Conservation (phyloP, 257 asterid species). For the Perilla frutescens region DNA sequence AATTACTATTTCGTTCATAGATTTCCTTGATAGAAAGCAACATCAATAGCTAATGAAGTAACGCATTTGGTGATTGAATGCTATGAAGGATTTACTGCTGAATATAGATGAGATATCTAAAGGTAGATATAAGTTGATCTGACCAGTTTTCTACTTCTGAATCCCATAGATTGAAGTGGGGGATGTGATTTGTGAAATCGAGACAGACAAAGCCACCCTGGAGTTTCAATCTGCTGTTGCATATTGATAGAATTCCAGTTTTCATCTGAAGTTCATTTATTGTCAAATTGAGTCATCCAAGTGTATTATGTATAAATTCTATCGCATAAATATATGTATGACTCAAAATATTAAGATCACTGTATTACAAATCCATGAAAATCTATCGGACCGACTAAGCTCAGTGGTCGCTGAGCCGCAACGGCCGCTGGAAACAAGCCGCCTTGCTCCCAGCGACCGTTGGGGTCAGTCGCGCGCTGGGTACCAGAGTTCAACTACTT, state of each 20-base stretch:
- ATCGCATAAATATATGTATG: constrained; percentile 1
- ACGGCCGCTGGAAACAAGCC: too few relatives aligned
- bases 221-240: constrained; percentile 55
- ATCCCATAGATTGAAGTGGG: constrained; percentile 87
- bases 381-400: too few relatives aligned
- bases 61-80: constrained; percentile 22
- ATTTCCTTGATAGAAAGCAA: constrained; percentile 11
- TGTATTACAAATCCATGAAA: too few relatives aligned
- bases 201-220: constrained; percentile 98
- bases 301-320: not conserved
- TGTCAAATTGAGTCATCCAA: not conserved
- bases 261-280: constrained; percentile 18
- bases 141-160: constrained; percentile 40
- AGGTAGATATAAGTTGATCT: constrained; percentile 24
- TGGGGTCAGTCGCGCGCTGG: too few relatives aligned
- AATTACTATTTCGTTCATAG: constrained; percentile 27
- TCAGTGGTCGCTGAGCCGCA: too few relatives aligned
- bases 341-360: constrained; percentile 11
- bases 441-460: too few relatives aligned
- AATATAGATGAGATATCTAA: constrained; percentile 24
- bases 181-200: constrained; percentile 93
- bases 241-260: constrained; percentile 21
- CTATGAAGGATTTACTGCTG: constrained; percentile 17
- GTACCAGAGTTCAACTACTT: too few relatives aligned
- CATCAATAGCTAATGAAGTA: constrained; percentile 23